These are phyloP conservation scores for Termitomyces sp. DNA, from an alignment of 1,284 basidiomycete genomes.

Conservation along the genomic window DNA sequence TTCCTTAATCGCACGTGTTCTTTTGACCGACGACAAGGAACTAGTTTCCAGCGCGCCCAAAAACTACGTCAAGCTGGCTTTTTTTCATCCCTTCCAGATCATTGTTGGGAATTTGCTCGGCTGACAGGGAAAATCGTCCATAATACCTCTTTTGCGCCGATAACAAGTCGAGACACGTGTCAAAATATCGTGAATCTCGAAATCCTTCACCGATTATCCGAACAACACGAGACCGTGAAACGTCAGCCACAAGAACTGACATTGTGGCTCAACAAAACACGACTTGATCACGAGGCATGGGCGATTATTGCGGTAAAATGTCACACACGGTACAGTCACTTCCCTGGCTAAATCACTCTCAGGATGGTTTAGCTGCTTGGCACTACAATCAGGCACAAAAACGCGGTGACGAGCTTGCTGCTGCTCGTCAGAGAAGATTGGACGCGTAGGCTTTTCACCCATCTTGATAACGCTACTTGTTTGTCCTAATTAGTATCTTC, in stretches of 20 bases:
- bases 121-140: constrained; percentile 19
- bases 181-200: constrained; percentile 18
- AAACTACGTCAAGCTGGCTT: constrained; percentile 1
- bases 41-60: constrained; percentile 17
- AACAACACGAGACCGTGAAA: constrained; percentile 11
- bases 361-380: constrained; percentile 17
- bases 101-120: constrained; percentile 17
- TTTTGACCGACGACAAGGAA: background rate
- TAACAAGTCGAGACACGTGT: constrained; percentile 19
- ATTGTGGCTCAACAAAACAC: constrained; percentile 16
- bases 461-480: background rate
- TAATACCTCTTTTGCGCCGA: constrained; percentile 17
- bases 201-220: constrained; percentile 11
- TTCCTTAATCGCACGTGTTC: background rate
- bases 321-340: background rate
- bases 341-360: background rate
- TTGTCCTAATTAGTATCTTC: background rate
- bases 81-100: constrained; percentile 12
- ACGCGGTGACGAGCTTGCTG: constrained; percentile 17
- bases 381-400: constrained; percentile 14
- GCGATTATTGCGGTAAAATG: constrained; percentile 7
- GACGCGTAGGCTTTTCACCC: constrained; percentile 14
- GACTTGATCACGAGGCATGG: constrained; percentile 14
- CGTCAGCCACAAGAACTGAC: constrained; percentile 12
- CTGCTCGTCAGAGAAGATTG: constrained; percentile 16